Evolutionary conservation across 164 flowering plant genomes (phyloP), one percentile per base, ranked within the genome.

Genomic region (Umbilicus rupestris): DNA sequence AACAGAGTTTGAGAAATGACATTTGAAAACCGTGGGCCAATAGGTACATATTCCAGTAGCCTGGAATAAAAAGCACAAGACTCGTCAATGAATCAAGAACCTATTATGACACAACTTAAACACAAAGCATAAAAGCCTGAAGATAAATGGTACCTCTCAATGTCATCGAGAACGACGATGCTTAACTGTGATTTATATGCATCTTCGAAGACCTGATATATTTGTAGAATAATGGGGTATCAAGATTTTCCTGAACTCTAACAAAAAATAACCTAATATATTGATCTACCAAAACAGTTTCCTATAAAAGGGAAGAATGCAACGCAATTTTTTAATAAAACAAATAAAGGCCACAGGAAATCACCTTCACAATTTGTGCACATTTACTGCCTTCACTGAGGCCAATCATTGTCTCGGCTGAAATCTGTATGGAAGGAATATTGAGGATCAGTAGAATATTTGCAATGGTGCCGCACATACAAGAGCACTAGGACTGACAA

Each of bases 11-110:
- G 97, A 59, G 90, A 86, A 70, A 94, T 84, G 65, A 87, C 52
- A 77, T 91, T 91, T 64, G 99, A 94, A 80, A 91, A 94, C 47
- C 97, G 96, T 50, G 99, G 99, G 9, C 97, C 99, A 76, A 88
- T 85, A 1, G 95, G 70, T 67, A 89, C 93, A 79, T 86, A 89
- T 72, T 94, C 96, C 80, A 91, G 66, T 64, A 94, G 75, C 75
- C 98, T 93, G 80, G 62, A 78, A 30, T 60, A 10, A 26, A 52
- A 66, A 59, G 30, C 17, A 33, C 3, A 52, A 24, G 15, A 26
- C 17, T 24, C 2, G 17, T 24, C 3, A 28, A 52, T 28, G 31
- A 26, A 26, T 50, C 57, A 10, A 39, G 39, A 46, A 47, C 28
- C 33, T 12, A 39, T 12, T 39, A 28, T 3, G 46, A 22, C 28